Base-by-base conservation (phyloP, 352 stramenopile genomes). In the Pythium guiyangense region DNA sequence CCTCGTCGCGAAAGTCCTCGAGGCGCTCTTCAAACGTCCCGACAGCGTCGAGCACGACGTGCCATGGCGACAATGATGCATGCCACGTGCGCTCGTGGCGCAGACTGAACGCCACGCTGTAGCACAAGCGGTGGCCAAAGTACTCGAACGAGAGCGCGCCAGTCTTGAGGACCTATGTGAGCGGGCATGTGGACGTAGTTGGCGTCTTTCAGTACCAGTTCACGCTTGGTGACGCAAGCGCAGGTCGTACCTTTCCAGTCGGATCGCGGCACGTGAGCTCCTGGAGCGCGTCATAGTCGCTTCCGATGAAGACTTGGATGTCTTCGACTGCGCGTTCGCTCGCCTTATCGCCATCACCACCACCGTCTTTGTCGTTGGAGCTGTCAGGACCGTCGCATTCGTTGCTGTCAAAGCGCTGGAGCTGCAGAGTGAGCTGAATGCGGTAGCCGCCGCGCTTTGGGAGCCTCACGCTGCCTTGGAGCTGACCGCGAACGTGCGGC, bases 1-100 rank as follows among this genome's bases (percentile, higher is more conserved):
- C 74, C 70, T 92, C 83, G 45, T 89, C 70, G 25, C 78, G 67
- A 53, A 92, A 91, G 56, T 88, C 65, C 3, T 87, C 62, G 0
- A 88, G 48, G 0, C 72, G 66, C 22, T 90, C 77, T 69, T 88
- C 76, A 15, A 59, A 84, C 18, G 27, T 57, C 0, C 60, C 68
- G 6, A 29, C 18, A 4, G 60, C 61, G 0, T 37, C 46, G 2
- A 83, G 10, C 9, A 63, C 22, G 10, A 71, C 39, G 2, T 53
- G 48, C n/a, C n/a, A n/a, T 52, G 63, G 15, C 10, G 29, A 39
- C 61, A n/a, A n/a, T n/a, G n/a, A n/a, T n/a, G 61, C 48, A 46
- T 42, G 53, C 57, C 18, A 46, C 54, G 43, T 3, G 11, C 40
- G 12, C 50, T 59, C 64, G 4, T 57, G 54, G 11, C 49, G 62